phyloP scores from a whole-genome alignment of 768 basidiomycete genomes.

The Austroboletus festivus region DNA sequence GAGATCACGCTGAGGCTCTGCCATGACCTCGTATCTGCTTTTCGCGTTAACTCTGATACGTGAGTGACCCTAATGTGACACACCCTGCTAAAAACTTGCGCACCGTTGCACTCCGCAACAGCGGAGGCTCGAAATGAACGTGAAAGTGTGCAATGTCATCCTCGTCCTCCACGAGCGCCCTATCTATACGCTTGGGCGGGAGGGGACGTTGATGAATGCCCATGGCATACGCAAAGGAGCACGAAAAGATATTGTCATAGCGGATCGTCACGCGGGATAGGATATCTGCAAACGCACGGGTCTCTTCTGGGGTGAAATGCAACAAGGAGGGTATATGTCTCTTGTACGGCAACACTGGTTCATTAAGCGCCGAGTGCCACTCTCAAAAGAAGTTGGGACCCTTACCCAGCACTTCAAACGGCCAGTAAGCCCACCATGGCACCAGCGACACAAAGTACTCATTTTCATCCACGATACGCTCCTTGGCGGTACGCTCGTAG shows the following conservation, averaged over 20 bases:
- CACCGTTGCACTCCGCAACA: slow-evolving; percentile 77
- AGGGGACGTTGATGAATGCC: slow-evolving; percentile 85
- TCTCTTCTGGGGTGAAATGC: slow-evolving; percentile 61
- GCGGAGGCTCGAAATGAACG: slow-evolving; percentile 82
- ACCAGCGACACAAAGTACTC: slow-evolving; percentile 81
- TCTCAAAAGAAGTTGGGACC: slow-evolving; percentile 9
- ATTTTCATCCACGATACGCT: slow-evolving; percentile 68
- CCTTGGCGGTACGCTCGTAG: slow-evolving; percentile 53
- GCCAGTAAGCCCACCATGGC: slow-evolving; percentile 97
- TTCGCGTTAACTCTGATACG: neutral
- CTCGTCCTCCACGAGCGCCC: slow-evolving; percentile 33
- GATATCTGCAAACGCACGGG: slow-evolving; percentile 60
- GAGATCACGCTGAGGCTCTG: slow-evolving; percentile 85
- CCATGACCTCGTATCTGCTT: slow-evolving; percentile 82
- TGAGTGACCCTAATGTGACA: slow-evolving; percentile 21
- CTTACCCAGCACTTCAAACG: slow-evolving; percentile 75
- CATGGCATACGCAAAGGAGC: slow-evolving; percentile 93
- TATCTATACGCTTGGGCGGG: slow-evolving; percentile 36
- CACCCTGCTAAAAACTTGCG: slow-evolving; percentile 90
- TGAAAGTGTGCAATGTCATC: slow-evolving; percentile 75
- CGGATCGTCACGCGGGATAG: slow-evolving; percentile 60
- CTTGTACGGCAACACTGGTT: slow-evolving; percentile 67
- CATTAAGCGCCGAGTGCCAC: slow-evolving; percentile 1
- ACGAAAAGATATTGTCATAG: slow-evolving; percentile 79
- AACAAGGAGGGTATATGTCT: slow-evolving; percentile 75